These are phyloP conservation scores for Athelia psychrophila DNA, from an alignment of 1,284 basidiomycete genomes.

Conservation along the genomic window DNA sequence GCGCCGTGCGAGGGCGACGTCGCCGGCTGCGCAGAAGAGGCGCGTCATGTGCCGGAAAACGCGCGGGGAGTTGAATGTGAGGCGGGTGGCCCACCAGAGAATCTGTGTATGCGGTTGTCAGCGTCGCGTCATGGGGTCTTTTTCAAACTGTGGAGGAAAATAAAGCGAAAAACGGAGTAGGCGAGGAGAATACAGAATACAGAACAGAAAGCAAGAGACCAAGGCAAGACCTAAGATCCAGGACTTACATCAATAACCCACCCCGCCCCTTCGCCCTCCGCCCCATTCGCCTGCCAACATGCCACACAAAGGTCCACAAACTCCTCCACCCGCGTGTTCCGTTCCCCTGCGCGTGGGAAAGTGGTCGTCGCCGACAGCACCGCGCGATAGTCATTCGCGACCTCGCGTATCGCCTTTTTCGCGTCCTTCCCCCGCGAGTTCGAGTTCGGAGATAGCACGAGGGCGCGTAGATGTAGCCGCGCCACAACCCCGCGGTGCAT, in stretches of 20 bases:
- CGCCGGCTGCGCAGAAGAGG: slow-evolving; percentile 63
- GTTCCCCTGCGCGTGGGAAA: slow-evolving; percentile 85
- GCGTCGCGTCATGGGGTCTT: too few species aligned
- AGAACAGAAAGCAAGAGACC: slow-evolving; percentile 9
- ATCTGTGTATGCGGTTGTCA: slow-evolving; percentile 39
- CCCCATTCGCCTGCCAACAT: slow-evolving; percentile 75
- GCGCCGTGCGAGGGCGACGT: slow-evolving; percentile 67
- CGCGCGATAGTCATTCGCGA: slow-evolving; percentile 56
- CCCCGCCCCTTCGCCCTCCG: slow-evolving; percentile 51
- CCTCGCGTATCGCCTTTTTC: slow-evolving; percentile 44
- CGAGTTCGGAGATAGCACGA: slow-evolving; percentile 53
- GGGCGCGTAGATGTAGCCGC: slow-evolving; percentile 68
- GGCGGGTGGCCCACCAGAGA: slow-evolving; percentile 87
- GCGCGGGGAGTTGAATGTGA: slow-evolving; percentile 89
- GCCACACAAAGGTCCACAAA: slow-evolving; percentile 83
- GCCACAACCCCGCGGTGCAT: slow-evolving; percentile 69
- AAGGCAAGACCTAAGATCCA: too few species aligned
- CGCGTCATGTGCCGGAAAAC: slow-evolving; percentile 82
- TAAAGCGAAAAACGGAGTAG: too few species aligned
- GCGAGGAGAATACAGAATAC: slow-evolving; percentile 10
- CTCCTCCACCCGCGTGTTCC: slow-evolving; percentile 79
- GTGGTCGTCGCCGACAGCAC: slow-evolving; percentile 64
- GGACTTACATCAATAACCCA: slow-evolving; percentile 78
- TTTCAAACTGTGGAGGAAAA: not conserved
- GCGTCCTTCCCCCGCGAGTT: slow-evolving; percentile 66